Percentiles rank a stretch among this genome's conserved stretches.
Evolutionary conservation across 2,329 filamentous ascomycete species (phyloP).

Genomic region (Phoma sp.): DNA sequence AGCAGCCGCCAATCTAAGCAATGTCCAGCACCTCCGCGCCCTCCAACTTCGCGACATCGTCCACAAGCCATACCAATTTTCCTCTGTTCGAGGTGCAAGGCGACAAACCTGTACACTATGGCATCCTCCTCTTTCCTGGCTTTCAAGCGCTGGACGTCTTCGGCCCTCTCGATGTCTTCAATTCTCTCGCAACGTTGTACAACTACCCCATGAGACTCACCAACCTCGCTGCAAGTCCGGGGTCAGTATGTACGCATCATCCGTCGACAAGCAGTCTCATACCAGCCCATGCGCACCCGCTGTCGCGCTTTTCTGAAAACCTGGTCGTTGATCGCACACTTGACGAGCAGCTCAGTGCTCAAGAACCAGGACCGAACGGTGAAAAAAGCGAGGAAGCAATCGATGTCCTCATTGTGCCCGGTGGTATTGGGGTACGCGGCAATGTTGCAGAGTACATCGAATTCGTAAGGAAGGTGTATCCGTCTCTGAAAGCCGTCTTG

Average conservation of each 20-base stretch:
- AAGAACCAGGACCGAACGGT: constrained; percentile 10
- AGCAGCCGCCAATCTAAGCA: not conserved
- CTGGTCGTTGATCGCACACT: constrained; percentile 25
- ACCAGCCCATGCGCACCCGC: constrained; percentile 18
- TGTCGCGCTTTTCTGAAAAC: constrained; percentile 27
- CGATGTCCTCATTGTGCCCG: constrained; percentile 71
- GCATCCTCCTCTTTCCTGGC: constrained; percentile 30
- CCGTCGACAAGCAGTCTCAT: constrained; percentile 23
- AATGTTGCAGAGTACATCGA: constrained; percentile 47
- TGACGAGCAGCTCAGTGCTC: constrained; percentile 22
- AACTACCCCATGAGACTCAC: constrained; percentile 36
- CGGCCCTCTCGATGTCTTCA: constrained; percentile 56
- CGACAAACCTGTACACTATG: constrained; percentile 27
- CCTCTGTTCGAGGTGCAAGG: constrained; percentile 20
- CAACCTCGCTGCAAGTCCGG: constrained; percentile 29
- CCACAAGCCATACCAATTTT: not conserved
- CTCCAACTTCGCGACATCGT: not conserved
- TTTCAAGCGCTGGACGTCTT: constrained; percentile 44
- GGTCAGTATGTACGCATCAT: constrained; percentile 33
- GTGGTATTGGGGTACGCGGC: constrained; percentile 59
- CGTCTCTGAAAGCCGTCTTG: constrained; percentile 61
- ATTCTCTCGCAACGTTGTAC: constrained; percentile 37
- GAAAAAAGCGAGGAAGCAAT: constrained; percentile 18
- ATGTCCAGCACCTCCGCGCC: constrained; percentile 2
- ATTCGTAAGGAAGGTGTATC: constrained; percentile 57